Evolutionary conservation across 805 yeast genomes (phyloP).

Genomic region (Ogataea haglerorum): DNA sequence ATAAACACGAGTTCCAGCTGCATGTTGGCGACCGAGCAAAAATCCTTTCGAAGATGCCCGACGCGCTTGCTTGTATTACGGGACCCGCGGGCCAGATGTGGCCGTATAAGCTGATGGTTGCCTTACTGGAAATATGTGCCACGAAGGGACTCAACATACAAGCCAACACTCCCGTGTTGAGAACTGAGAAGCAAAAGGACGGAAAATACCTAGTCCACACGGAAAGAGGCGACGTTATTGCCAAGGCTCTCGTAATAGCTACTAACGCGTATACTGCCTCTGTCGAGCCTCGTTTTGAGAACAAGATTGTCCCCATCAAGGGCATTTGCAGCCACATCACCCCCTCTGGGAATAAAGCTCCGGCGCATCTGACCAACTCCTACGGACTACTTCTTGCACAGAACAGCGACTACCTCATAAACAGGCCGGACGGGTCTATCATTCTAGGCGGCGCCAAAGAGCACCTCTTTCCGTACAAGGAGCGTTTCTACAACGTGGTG

Average conservation of each 20-base stretch:
- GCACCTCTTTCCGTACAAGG: conserved; percentile 22
- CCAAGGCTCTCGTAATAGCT: conserved; percentile 35
- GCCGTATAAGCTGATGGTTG: conserved; percentile 40
- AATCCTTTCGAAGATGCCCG: conserved; percentile 28
- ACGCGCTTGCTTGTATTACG: conserved; percentile 30
- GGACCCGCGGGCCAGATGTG: conserved; percentile 43
- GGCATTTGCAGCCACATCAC: conserved; percentile 32
- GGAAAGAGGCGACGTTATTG: conserved; percentile 20
- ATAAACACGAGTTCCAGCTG: conserved; percentile 33
- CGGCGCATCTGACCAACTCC: conserved; percentile 36
- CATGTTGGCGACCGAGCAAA: conserved; percentile 31
- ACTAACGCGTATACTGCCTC: conserved; percentile 35
- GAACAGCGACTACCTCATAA: conserved; percentile 33
- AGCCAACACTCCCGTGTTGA: conserved; percentile 38
- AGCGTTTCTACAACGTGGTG: conserved; percentile 28
- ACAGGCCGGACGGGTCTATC: conserved; percentile 34
- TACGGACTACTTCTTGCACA: background rate
- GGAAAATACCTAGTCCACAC: conserved; percentile 34
- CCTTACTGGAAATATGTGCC: conserved; percentile 34
- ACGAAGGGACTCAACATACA: conserved; percentile 35
- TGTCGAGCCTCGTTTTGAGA: conserved; percentile 23
- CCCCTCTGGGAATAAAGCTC: conserved; percentile 12
- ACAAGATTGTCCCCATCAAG: conserved; percentile 36
- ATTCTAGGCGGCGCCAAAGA: conserved; percentile 34
- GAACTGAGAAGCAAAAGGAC: conserved; percentile 22